These are phyloP conservation scores for Creolimax fragrantissima DNA, from an alignment of 78 protist species.

Conservation along the genomic window DNA sequence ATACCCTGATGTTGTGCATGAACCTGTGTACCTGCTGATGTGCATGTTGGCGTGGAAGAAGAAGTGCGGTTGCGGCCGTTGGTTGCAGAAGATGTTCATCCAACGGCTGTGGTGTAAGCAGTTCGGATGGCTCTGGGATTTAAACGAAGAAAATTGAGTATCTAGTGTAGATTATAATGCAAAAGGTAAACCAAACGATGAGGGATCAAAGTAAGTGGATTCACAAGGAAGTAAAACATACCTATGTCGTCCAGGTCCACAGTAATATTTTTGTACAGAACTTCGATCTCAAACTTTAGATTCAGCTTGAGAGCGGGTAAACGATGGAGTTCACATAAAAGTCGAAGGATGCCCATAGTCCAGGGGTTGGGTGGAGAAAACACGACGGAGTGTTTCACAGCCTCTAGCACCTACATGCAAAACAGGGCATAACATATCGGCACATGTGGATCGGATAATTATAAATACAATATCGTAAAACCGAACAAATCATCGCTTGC, in stretches of 20 bases:
- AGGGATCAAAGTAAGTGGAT: too few species aligned
- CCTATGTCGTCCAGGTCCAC: constrained; percentile 50
- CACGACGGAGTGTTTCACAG: not conserved
- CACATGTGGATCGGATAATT: too few species aligned
- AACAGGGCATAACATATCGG: too few species aligned
- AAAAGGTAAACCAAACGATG: too few species aligned
- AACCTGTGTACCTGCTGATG: too few species aligned
- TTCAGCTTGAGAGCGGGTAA: constrained; percentile 69
- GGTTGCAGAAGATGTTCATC: constrained; percentile 21
- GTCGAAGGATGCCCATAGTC: constrained; percentile 72
- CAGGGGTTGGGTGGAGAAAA: constrained; percentile 95
- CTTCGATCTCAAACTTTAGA: constrained; percentile 90
- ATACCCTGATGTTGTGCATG: not conserved
- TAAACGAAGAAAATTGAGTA: too few species aligned
- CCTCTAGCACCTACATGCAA: not conserved
- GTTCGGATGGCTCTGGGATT: not conserved
- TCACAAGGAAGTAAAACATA: too few species aligned
- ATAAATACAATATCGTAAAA: too few species aligned
- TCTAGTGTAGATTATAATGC: too few species aligned
- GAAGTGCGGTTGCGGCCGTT: not conserved
- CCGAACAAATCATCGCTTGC: too few species aligned
- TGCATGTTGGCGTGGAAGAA: not conserved
- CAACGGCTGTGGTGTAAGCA: constrained; percentile 19
- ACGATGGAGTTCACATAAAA: constrained; percentile 74
- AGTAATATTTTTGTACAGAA: constrained; percentile 63